Evolutionary conservation across 371 early-diverging fungal genomes (phyloP), one percentile per base, ranked within the genome.

Genomic region (Syncephalastrum contaminatum): DNA sequence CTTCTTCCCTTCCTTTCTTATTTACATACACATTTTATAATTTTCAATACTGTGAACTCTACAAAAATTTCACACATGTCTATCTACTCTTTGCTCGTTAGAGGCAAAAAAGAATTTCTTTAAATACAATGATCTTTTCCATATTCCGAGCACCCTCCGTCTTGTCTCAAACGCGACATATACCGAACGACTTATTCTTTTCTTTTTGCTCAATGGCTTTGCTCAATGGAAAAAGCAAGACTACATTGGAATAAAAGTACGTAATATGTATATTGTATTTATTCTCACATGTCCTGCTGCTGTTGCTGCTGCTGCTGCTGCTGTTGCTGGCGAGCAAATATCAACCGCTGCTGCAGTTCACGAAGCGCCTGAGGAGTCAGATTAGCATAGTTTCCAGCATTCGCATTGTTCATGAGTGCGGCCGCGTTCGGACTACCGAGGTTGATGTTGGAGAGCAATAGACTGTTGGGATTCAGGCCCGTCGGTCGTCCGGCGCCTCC

Each of bases 261-360:
- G 10, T 8, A 8, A 30, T 30, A 30, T 30, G 36, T 30, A 30
- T 30, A 12, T 30, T 47, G 21, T 19, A 25, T 20, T 22, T 47
- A 47, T 19, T 22, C 20, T 47, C 47, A 47, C 47, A 47, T 47
- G 20, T 47, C 22, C 47, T 47, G 47, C 13, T 69, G 69, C 18
- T 71, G 75, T 14, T 78, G 78, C 19, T 64, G 68, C 21, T 70
- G 74, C 25, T 69, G 65, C 39, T 80, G 75, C 8, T 67, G 63
- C 16, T 73, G 70, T 21, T 77, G 77, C 12, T 76, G 77, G 42
- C 72, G 77, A n/a, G 59, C 60, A 20, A 68, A 14, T 2, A 72
- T 39, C 13, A 72, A 14, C 39, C 66, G 58, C 41, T 69, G 71
- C 18, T 69, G 73, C 25, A 74, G 45, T 18, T 71, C 69, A 19